These are phyloP conservation scores for Solanum sparsipilum DNA, from an alignment of 257 asterid species.

Conservation along the genomic window DNA sequence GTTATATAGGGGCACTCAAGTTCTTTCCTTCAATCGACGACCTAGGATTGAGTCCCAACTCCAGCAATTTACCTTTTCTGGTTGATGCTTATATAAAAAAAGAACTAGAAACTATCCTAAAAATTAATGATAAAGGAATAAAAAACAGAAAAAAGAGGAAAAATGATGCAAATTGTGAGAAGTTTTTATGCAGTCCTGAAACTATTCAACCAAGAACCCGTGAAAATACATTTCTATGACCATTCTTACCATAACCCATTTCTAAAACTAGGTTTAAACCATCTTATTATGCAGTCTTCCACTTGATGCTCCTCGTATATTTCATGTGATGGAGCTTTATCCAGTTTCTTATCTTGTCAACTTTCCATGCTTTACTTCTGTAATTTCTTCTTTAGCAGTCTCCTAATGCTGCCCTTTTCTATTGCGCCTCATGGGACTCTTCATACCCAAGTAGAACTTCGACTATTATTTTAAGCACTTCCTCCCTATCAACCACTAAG, in stretches of 20 bases:
- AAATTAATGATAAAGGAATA: neutral
- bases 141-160: neutral
- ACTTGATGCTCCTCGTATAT: neutral
- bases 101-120: neutral
- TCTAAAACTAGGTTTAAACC: neutral
- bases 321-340: neutral
- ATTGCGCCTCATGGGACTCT: neutral
- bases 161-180: neutral
- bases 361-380: neutral
- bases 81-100: neutral
- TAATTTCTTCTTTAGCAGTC: neutral
- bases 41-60: neutral
- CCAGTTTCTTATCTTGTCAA: neutral
- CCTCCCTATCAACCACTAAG: neutral
- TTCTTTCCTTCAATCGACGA: neutral
- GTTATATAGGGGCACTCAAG: neutral
- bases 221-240: neutral
- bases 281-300: neutral
- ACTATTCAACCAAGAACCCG: neutral
- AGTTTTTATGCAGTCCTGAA: neutral
- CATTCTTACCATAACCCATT: neutral
- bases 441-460: neutral
- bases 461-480: neutral
- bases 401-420: neutral
- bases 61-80: neutral